Conservation (phyloP, 768 basidiomycete species). For the Lactarius sp. region DNA sequence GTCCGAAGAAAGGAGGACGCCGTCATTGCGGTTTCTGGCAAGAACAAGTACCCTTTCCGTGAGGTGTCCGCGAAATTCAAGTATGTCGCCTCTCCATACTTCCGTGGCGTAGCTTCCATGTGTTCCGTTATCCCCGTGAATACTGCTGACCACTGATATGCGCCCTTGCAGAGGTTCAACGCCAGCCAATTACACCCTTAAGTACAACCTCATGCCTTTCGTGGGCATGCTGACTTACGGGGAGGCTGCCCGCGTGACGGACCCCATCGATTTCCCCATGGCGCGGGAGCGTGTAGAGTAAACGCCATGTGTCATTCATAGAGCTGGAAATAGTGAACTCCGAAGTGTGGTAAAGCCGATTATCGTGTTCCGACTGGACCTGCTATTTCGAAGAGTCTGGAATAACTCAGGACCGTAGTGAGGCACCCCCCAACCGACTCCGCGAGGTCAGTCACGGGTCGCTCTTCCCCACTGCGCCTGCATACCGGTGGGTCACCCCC, state of each 20-base stretch:
- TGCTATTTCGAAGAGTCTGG: not conserved
- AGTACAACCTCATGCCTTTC: constrained; percentile 89
- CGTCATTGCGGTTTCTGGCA: constrained; percentile 53
- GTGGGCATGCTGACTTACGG: constrained; percentile 78
- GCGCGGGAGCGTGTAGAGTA: constrained; percentile 25
- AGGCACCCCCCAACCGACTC: not conserved
- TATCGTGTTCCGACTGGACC: not conserved
- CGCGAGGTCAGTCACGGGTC: not conserved
- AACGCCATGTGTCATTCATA: not conserved
- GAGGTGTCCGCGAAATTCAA: constrained; percentile 70
- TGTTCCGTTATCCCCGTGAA: constrained; percentile 12
- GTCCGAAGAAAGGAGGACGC: constrained; percentile 77
- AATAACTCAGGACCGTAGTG: not conserved
- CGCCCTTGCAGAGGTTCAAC: constrained; percentile 49
- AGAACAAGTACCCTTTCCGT: constrained; percentile 82
- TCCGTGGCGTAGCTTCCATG: constrained; percentile 1
- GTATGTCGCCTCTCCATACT: constrained; percentile 42
- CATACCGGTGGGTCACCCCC: not conserved
- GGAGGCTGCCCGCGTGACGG: constrained; percentile 50
- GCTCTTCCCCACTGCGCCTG: not conserved
- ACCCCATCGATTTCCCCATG: constrained; percentile 35
- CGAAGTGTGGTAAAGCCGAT: not conserved
- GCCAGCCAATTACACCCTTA: constrained; percentile 65
- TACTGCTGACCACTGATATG: constrained; percentile 22
- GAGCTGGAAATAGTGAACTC: not conserved